These are phyloP conservation scores for Boletales sp. DNA, from an alignment of 768 basidiomycete species.

Conservation along the genomic window DNA sequence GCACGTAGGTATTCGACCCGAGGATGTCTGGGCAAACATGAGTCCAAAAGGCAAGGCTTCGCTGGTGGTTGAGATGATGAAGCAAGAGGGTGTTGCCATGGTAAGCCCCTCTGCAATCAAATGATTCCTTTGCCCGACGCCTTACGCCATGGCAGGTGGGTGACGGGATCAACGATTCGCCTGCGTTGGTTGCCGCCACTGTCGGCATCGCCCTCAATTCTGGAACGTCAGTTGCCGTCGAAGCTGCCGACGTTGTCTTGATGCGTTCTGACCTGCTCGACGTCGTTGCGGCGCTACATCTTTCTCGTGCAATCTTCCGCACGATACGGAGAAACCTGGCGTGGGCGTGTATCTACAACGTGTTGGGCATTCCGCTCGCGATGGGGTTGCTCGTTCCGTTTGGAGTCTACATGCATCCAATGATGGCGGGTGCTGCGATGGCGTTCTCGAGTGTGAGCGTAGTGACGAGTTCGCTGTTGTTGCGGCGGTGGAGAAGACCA, in stretches of 20 bases:
- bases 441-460: slow-evolving; percentile 97
- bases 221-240: slow-evolving; percentile 95
- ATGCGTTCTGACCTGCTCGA: slow-evolving; percentile 97
- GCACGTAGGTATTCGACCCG: slow-evolving; percentile 81
- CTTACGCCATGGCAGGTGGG: slow-evolving; percentile 61
- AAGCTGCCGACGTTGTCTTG: slow-evolving; percentile 96
- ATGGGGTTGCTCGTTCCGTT: slow-evolving; percentile 96
- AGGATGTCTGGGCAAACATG: slow-evolving; percentile 88
- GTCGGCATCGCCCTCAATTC: slow-evolving; percentile 96
- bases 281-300: slow-evolving; percentile 93
- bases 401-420: slow-evolving; percentile 91
- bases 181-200: slow-evolving; percentile 91
- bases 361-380: slow-evolving; percentile 91
- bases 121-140: not conserved
- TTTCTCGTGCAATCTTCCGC: slow-evolving; percentile 82
- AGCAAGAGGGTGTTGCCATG: slow-evolving; percentile 83
- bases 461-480: slow-evolving; percentile 81
- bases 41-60: slow-evolving; percentile 95
- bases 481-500: slow-evolving; percentile 83
- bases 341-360: slow-evolving; percentile 95
- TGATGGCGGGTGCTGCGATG: slow-evolving; percentile 99
- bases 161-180: slow-evolving; percentile 98
- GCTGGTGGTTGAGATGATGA: slow-evolving; percentile 76
- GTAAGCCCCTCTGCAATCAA: slow-evolving; percentile 39
- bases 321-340: slow-evolving; percentile 91